phyloP scores from a whole-genome alignment of 805 yeast species.

The Alloascoidea hylecoeti region DNA sequence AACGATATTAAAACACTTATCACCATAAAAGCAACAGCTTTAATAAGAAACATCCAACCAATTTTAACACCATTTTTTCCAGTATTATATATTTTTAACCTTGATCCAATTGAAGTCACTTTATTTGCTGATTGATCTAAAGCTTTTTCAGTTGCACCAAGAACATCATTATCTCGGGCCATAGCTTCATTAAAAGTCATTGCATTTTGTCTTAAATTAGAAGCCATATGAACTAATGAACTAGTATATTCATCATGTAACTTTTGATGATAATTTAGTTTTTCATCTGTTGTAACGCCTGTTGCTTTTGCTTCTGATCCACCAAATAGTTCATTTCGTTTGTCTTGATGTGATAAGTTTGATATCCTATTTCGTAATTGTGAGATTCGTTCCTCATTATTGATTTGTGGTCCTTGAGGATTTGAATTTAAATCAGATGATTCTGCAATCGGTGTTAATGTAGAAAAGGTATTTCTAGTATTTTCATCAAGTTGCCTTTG shows the following conservation, averaged over 20 bases:
- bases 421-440: no score
- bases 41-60: neutral
- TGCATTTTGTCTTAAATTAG: slow-evolving; percentile 22
- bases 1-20: neutral
- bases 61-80: slow-evolving; percentile 2
- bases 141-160: slow-evolving; percentile 2
- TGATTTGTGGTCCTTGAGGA: no score
- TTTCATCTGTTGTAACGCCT: neutral
- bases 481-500: no score
- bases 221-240: slow-evolving; percentile 22
- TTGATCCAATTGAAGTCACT: neutral
- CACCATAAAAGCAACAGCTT: neutral
- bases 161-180: slow-evolving; percentile 2
- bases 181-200: slow-evolving; percentile 15
- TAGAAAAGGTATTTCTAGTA: no score
- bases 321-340: neutral
- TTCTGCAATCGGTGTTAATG: no score
- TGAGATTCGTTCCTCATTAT: no score
- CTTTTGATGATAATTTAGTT: neutral
- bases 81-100: neutral
- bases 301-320: neutral
- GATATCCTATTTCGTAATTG: neutral
- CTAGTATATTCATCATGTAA: slow-evolving; percentile 22
- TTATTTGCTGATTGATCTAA: neutral
- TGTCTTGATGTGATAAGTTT: neutral